Percentiles rank a stretch among this genome's conserved stretches.
Evolutionary conservation across 768 basidiomycete species (phyloP).

Genomic region (Mrakia gelida): DNA sequence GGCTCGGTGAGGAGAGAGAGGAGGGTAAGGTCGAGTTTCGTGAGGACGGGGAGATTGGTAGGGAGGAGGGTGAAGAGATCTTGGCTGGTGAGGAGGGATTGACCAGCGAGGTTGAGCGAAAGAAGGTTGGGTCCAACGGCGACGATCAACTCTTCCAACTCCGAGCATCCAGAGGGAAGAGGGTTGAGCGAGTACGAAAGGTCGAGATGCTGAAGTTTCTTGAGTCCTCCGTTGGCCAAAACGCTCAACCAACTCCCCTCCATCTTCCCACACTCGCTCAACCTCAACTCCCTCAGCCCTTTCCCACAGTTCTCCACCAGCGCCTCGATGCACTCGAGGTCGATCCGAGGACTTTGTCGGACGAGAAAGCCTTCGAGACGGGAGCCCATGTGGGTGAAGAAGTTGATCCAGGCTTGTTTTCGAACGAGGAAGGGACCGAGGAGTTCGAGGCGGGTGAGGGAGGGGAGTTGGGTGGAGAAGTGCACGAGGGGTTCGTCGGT

Average conservation of each 20-base stretch:
- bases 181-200: conserved; percentile 47
- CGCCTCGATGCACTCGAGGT: conserved; percentile 11
- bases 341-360: conserved; percentile 42
- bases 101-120: conserved; percentile 2
- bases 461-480: conserved; percentile 61
- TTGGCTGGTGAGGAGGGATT: neutral
- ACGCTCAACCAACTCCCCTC: conserved; percentile 11
- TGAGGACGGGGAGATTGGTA: conserved; percentile 43
- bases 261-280: conserved; percentile 67
- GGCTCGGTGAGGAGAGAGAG: conserved; percentile 63
- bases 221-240: neutral
- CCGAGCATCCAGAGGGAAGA: conserved; percentile 1
- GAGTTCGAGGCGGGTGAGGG: conserved; percentile 68
- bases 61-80: conserved; percentile 5
- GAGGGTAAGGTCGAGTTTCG: conserved; percentile 55
- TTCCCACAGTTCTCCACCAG: conserved; percentile 53
- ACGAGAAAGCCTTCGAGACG: conserved; percentile 68
- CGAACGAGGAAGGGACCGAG: conserved; percentile 84
- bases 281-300: conserved; percentile 64
- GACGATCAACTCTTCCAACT: neutral
- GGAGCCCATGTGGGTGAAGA: conserved; percentile 61
- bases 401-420: conserved; percentile 63
- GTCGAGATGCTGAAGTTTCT: neutral
- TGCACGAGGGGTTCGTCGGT: conserved; percentile 46
- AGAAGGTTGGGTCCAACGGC: neutral